Evolutionary conservation across 2,329 filamentous ascomycete genomes (phyloP), one percentile per base, ranked within the genome.

Genomic region (Penicillium frequentans): DNA sequence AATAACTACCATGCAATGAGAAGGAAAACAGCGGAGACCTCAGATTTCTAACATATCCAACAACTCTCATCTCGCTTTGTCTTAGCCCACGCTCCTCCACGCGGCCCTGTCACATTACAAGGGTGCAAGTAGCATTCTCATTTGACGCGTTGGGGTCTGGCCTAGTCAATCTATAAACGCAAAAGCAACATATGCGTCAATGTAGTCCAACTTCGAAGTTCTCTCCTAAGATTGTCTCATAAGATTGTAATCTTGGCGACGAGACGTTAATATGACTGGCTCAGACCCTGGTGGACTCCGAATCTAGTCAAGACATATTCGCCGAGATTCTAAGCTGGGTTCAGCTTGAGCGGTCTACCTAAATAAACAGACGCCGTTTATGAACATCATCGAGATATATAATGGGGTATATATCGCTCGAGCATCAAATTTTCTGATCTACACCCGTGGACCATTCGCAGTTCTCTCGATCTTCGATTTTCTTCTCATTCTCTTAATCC

Each of bases 31-130:
- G 37, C 13, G 5, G 9, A 42, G 19, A 42, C 11, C 21, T 42
- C 33, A 50, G 16, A 43, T 46, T 39, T 16, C 29, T 13, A 46
- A 52, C 14, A 4, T 39, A 49, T 33, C 16, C 24, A 42, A 46
- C 39, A 24, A 2, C 26, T 31, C n/a, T 35, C 44, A 49, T 51
- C 42, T 56, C n/a, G 54, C 54, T 45, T 48, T 24, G 43, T 35
- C 49, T 21, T 39, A 26, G 27, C 9, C 51, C 51, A 51, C 49
- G 33, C 42, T 39, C 54, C 56, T 42, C 37, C 37, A 59, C 54
- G 57, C 51, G 54, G 54, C 49, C 35, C 37, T 57, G 57, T 59
- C 50, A 52, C 51, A 10, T 55, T 16, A 26, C 46, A 39, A 29
- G 43, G 29, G 49, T 52, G 16, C 14, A 19, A 31, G 26, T 21